Percentiles rank a stretch among this genome's conserved stretches.
Conservation (phyloP, 257 asterid genomes). For the Gentiana macrophylla region DNA sequence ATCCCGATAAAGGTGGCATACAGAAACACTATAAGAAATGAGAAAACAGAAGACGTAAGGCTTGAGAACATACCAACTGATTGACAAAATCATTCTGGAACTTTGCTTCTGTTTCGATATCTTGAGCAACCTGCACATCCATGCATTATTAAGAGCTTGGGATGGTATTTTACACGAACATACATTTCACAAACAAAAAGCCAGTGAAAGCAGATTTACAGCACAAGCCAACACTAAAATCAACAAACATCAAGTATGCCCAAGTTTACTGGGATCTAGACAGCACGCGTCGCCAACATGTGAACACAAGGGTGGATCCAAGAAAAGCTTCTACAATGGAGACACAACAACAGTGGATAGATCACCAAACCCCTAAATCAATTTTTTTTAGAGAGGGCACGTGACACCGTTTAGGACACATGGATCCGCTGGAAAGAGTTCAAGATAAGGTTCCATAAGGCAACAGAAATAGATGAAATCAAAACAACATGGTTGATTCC, state of each 20-base stretch:
- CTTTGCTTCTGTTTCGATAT: conserved; percentile 71
- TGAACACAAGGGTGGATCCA: no score
- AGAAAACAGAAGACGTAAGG: neutral
- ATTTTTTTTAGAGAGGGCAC: no score
- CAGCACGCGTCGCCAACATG: no score
- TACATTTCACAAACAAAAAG: conserved; percentile 4
- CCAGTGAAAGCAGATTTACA: neutral
- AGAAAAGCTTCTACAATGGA: no score
- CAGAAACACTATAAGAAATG: neutral
- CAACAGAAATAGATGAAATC: no score
- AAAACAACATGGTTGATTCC: no score
- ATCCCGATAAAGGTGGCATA: no score
- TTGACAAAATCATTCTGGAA: conserved; percentile 80
- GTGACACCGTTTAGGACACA: no score
- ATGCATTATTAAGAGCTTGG: conserved; percentile 3
- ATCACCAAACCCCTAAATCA: no score
- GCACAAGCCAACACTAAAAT: neutral
- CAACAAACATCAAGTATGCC: neutral
- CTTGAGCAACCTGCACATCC: conserved; percentile 82
- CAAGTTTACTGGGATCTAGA: neutral
- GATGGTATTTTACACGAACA: neutral
- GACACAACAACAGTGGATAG: no score
- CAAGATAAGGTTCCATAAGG: no score
- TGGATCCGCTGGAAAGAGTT: no score
- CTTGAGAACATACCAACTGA: conserved; percentile 60